Conservation (phyloP, 306 rosid genomes). For the Cicer arietinum region DNA sequence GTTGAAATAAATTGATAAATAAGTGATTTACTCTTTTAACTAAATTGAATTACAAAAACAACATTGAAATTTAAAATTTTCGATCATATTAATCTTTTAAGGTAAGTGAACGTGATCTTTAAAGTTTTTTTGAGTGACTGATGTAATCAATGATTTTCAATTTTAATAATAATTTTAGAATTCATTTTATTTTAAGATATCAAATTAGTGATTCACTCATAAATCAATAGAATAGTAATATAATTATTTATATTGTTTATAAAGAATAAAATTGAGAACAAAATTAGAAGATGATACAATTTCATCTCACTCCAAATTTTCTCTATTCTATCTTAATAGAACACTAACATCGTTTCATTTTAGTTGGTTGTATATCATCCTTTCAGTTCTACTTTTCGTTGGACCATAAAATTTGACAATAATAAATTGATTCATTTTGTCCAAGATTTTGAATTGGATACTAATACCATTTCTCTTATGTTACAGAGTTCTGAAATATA, state of each 20-base stretch:
- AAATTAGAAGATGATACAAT: too few relatives aligned
- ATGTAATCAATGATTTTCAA: background rate
- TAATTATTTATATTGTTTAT: too few relatives aligned
- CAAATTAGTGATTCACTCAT: too few relatives aligned
- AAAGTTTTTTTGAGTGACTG: background rate
- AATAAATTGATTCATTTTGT: background rate
- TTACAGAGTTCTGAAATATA: slow-evolving; percentile 48
- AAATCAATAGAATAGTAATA: too few relatives aligned
- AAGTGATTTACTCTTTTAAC: background rate
- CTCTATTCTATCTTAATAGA: background rate
- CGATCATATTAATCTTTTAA: background rate
- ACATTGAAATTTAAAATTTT: background rate
- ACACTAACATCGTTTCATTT: background rate
- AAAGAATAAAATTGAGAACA: too few relatives aligned
- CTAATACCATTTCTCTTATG: background rate
- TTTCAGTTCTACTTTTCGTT: background rate
- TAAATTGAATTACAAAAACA: background rate
- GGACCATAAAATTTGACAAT: background rate
- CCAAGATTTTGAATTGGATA: background rate
- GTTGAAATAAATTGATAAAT: background rate
- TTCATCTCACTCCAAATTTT: too few relatives aligned
- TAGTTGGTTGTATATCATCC: background rate
- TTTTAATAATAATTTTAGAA: background rate
- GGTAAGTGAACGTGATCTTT: background rate
- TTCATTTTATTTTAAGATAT: too few relatives aligned